These are phyloP conservation scores for Neltuma alba DNA, from an alignment of 306 rosid species.

Conservation along the genomic window DNA sequence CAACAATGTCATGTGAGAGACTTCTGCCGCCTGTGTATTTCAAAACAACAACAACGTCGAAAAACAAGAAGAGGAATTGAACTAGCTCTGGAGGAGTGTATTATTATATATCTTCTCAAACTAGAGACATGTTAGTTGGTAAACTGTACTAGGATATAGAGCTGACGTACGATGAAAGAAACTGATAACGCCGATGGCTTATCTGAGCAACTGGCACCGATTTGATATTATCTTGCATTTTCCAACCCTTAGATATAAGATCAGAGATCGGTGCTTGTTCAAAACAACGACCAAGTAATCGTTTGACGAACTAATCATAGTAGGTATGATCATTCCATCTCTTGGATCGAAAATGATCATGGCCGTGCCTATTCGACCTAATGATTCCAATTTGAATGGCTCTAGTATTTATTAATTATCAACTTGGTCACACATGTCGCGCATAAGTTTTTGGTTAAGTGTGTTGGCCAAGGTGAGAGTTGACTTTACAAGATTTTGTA, in stretches of 20 bases:
- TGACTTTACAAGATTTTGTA: conserved; percentile 2
- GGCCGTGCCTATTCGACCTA: too few relatives aligned
- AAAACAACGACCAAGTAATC: background rate
- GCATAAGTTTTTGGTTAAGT: background rate
- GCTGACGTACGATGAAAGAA: background rate
- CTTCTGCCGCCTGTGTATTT: too few relatives aligned
- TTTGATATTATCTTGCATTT: background rate
- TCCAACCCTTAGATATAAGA: background rate
- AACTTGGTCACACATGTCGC: background rate
- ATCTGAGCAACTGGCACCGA: background rate
- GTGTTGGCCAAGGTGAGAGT: conserved; percentile 10
- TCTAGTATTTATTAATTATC: background rate
- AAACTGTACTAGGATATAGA: background rate
- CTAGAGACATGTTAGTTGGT: background rate
- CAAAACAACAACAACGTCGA: too few relatives aligned
- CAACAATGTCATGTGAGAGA: too few relatives aligned
- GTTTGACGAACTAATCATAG: background rate
- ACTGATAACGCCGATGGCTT: background rate
- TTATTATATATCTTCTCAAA: background rate
- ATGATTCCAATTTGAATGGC: background rate
- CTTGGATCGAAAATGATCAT: too few relatives aligned
- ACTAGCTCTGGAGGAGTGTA: background rate
- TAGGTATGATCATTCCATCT: too few relatives aligned
- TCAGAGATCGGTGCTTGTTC: background rate
- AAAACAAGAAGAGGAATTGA: background rate